A percentile compares a stretch with the other conserved stretches of the same genome.
These are phyloP conservation scores for Gossypium lobatum DNA, from an alignment of 441 rosid genomes.

Conservation along the genomic window DNA sequence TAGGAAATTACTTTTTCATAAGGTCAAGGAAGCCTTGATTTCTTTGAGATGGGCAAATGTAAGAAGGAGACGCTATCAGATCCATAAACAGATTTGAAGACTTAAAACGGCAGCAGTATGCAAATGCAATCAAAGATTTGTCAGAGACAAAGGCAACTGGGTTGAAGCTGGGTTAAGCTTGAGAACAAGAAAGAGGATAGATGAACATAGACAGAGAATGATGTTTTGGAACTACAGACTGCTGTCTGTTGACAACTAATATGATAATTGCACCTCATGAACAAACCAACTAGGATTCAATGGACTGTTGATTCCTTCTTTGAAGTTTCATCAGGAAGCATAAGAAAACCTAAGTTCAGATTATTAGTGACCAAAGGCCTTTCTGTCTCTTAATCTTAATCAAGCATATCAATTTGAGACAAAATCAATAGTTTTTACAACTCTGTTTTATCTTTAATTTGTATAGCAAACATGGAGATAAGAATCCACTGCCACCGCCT, in stretches of 20 bases:
- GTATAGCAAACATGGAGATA: background rate
- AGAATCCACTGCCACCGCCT: background rate
- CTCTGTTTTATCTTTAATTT: background rate
- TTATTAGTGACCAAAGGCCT: constrained; percentile 3
- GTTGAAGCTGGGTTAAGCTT: background rate
- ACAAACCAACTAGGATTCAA: background rate
- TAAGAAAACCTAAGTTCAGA: background rate
- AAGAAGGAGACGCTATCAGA: background rate
- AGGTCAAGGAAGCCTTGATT: constrained; percentile 11
- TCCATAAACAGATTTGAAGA: background rate
- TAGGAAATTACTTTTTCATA: constrained; percentile 3
- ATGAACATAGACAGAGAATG: constrained; percentile 3
- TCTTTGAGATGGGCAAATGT: background rate
- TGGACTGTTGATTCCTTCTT: constrained; percentile 1
- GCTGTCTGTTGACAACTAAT: background rate
- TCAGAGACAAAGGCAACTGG: background rate
- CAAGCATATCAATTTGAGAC: constrained; percentile 2
- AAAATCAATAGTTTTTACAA: constrained; percentile 1
- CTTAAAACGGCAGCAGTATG: background rate
- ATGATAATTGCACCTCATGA: background rate
- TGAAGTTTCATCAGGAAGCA: constrained; percentile 2
- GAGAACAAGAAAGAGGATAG: background rate
- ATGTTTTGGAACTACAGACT: background rate
- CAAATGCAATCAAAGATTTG: background rate
- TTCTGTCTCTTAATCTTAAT: background rate